Conservation (phyloP, 306 rosid species). For the Cicer arietinum region DNA sequence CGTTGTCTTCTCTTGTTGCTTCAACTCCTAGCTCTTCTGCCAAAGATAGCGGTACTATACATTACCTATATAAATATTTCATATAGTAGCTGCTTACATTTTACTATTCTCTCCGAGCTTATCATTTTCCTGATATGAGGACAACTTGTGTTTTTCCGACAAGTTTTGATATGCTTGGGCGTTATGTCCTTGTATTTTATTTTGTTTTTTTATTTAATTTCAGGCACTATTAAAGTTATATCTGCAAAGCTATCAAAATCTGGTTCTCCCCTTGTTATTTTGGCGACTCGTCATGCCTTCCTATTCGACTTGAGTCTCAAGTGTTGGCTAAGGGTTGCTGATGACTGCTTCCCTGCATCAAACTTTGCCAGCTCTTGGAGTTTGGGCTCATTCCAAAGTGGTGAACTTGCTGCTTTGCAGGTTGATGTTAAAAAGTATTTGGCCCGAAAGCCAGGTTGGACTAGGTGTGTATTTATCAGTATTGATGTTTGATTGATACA, state of each 20-base stretch:
- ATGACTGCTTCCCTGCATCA: slow-evolving; percentile 97
- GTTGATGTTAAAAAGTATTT: slow-evolving; percentile 94
- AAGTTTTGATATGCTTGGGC: slow-evolving; percentile 19
- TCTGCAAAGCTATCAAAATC: slow-evolving; percentile 82
- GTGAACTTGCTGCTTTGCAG: slow-evolving; percentile 96
- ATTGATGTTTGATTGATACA: slow-evolving; percentile 18
- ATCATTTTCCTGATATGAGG: slow-evolving; percentile 9
- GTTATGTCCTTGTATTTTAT: background rate
- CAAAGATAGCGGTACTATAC: slow-evolving; percentile 72
- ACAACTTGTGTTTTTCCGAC: slow-evolving; percentile 11
- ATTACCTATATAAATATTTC: slow-evolving; percentile 27
- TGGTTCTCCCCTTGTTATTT: slow-evolving; percentile 79
- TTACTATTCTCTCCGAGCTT: slow-evolving; percentile 1
- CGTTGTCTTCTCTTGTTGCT: slow-evolving; percentile 74
- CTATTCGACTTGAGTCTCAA: slow-evolving; percentile 85
- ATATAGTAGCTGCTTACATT: slow-evolving; percentile 24
- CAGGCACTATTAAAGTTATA: slow-evolving; percentile 83
- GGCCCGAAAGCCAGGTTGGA: slow-evolving; percentile 99
- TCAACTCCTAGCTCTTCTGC: slow-evolving; percentile 60
- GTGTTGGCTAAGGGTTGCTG: slow-evolving; percentile 99
- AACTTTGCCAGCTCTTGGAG: slow-evolving; percentile 98
- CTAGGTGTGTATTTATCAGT: slow-evolving; percentile 69
- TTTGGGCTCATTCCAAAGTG: slow-evolving; percentile 86
- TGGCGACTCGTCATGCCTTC: slow-evolving; percentile 95
- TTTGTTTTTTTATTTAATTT: slow-evolving; percentile 28